Conservation (phyloP, 179 eudicot genomes). For the Heliamphora ciliata region DNA sequence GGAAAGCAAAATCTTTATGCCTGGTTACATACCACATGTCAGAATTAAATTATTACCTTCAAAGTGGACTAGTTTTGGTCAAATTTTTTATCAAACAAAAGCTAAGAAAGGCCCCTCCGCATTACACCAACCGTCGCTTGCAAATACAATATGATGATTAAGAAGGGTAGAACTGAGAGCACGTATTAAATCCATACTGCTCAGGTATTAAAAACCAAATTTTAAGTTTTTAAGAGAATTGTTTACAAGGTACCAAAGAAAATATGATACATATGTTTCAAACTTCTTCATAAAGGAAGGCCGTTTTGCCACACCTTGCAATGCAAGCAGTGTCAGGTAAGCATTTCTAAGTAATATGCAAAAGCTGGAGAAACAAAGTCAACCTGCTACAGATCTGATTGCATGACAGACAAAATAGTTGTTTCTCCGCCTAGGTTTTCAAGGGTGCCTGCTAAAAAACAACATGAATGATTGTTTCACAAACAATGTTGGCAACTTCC, state of each 20-base stretch:
- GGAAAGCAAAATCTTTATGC: not conserved
- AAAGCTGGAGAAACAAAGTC: conserved; percentile 34
- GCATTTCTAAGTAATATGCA: conserved; percentile 29
- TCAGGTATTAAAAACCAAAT: conserved; percentile 30
- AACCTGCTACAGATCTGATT: conserved; percentile 32
- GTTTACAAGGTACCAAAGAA: conserved; percentile 35
- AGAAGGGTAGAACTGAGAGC: conserved; percentile 28
- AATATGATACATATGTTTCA: conserved; percentile 47
- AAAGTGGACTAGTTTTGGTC: conserved; percentile 28
- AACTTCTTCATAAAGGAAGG: conserved; percentile 31
- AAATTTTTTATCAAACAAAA: conserved; percentile 49
- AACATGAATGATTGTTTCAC: conserved; percentile 43
- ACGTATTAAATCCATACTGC: conserved; percentile 23
- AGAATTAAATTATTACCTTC: conserved; percentile 50
- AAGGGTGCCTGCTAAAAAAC: conserved; percentile 46
- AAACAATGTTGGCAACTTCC: conserved; percentile 36
- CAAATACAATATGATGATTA: conserved; percentile 53
- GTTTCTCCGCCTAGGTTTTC: conserved; percentile 28
- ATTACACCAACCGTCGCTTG: conserved; percentile 68
- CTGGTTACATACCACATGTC: not conserved
- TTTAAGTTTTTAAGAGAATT: conserved; percentile 16
- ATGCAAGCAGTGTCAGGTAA: conserved; percentile 37
- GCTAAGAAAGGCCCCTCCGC: conserved; percentile 53
- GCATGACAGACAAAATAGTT: conserved; percentile 21
- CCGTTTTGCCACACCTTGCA: conserved; percentile 49